Evolutionary conservation across 148 eudicot species (phyloP).

Genomic region (Euryodendron excelsum): DNA sequence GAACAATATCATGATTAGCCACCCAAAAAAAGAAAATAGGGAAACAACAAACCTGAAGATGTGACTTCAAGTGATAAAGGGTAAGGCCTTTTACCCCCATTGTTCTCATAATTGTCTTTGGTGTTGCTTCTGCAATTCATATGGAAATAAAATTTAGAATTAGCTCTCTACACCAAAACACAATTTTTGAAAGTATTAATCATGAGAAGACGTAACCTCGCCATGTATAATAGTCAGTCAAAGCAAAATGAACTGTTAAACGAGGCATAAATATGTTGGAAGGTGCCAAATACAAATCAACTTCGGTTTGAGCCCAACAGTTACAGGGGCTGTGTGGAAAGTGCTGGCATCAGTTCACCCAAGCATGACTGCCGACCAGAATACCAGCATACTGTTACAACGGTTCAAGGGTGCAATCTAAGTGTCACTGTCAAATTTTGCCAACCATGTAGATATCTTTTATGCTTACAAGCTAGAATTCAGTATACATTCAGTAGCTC

Average conservation of each 20-base stretch:
- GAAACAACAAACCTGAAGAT: constrained; percentile 54
- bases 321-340: neutral
- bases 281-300: neutral
- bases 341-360: too few relatives aligned
- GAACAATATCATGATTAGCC: neutral
- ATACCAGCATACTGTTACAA: too few relatives aligned
- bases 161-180: neutral
- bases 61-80: constrained; percentile 79
- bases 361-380: too few relatives aligned
- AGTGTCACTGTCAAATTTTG: too few relatives aligned
- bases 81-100: constrained; percentile 93
- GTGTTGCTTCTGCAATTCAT: constrained; percentile 67
- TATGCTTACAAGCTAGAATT: too few relatives aligned
- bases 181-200: neutral
- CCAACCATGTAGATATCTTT: too few relatives aligned
- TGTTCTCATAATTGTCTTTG: constrained; percentile 71
- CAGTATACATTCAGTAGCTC: too few relatives aligned
- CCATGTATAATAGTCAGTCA: neutral
- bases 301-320: too few relatives aligned
- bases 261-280: neutral
- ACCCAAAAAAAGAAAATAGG: neutral
- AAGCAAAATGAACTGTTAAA: neutral
- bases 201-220: neutral
- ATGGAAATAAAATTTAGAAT: neutral
- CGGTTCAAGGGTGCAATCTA: too few relatives aligned